Evolutionary conservation across 2,329 filamentous ascomycete genomes (phyloP).

Genomic region (Fusarium duplospermum): DNA sequence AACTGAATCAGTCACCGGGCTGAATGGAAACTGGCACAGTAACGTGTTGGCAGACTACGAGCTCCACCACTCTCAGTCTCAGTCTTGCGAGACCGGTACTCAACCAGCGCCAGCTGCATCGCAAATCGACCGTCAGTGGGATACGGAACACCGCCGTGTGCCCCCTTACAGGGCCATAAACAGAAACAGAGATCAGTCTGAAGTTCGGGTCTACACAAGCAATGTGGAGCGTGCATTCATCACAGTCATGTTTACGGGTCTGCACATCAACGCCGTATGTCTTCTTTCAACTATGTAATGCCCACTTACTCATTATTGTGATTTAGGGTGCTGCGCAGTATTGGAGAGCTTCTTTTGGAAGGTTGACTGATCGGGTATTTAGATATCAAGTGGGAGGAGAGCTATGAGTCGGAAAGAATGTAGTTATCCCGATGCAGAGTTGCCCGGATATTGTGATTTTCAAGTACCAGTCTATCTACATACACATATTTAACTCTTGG

Average conservation of each 20-base stretch:
- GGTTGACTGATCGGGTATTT: constrained; percentile 24
- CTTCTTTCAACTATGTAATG: not conserved
- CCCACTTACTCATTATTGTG: not conserved
- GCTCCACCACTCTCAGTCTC: constrained; percentile 19
- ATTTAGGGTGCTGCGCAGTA: constrained; percentile 18
- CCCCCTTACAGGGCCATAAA: constrained; percentile 23
- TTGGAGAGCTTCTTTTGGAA: constrained; percentile 29
- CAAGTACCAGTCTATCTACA: not conserved
- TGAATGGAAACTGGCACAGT: constrained; percentile 20
- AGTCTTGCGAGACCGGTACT: not conserved
- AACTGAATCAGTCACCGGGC: not conserved
- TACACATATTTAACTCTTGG: not conserved
- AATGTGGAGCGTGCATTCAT: constrained; percentile 16
- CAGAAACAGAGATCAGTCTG: not conserved
- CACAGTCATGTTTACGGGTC: constrained; percentile 21
- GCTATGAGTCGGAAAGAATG: not conserved
- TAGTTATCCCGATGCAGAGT: not conserved
- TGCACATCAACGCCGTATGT: constrained; percentile 23
- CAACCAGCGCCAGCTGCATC: not conserved
- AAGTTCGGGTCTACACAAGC: constrained; percentile 19
- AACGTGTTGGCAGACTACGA: constrained; percentile 24
- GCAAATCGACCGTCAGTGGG: constrained; percentile 1
- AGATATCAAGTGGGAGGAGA: constrained; percentile 30
- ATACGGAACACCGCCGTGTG: constrained; percentile 21
- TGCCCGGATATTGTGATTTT: not conserved